Evolutionary conservation across 768 basidiomycete genomes (phyloP), one percentile per base, ranked within the genome.

Genomic region (Tylopilus rubrobrunneus): DNA sequence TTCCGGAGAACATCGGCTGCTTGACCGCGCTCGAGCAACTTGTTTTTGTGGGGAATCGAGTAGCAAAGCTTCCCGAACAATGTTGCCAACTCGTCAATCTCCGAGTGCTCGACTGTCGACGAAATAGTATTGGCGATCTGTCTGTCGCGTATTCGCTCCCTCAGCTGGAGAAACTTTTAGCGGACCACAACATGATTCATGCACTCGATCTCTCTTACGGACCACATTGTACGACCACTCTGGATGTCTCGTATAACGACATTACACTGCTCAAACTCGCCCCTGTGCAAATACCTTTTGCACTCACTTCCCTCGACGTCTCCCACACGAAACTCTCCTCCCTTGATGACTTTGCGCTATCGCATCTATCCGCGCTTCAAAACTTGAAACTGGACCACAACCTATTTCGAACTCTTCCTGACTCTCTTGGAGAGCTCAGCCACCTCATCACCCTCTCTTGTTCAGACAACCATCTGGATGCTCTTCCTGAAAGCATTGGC

Each of bases 191-290:
- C 66, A 72, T 78, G 21, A 77, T 94, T 5, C 86, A 89, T 56
- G 85, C 85, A 1, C 78, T 98, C 36, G 89, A 93, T 61, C 75
- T 97, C 27, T 81, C 83, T 11, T 71, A 91, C 28, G 89, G 91
- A 2, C 79, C 87, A 0, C 74, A 74, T 45, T 70, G 93, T 49
- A 78, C 76, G 34, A 76, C 74, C 19, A 47, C 19, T 31, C 75
- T 98, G 33, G 85, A 89, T 61, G 86, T 86, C 0, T 88, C 89
- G 1, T 80, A 90, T 68, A 99, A 98, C 68, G 91, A 96, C 60
- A 89, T 95, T 59, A 94, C 90, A 0, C 82, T 86, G 45, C 77
- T 93, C 56, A 83, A 78, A 43, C 77, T 87, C 37, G 75, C 76
- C 29, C 79, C 76, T 23, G 72, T 66, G 1, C 70, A 69, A n/a